phyloP scores from a whole-genome alignment of 352 stramenopile genomes.

The Thraustochytrium sp. region DNA sequence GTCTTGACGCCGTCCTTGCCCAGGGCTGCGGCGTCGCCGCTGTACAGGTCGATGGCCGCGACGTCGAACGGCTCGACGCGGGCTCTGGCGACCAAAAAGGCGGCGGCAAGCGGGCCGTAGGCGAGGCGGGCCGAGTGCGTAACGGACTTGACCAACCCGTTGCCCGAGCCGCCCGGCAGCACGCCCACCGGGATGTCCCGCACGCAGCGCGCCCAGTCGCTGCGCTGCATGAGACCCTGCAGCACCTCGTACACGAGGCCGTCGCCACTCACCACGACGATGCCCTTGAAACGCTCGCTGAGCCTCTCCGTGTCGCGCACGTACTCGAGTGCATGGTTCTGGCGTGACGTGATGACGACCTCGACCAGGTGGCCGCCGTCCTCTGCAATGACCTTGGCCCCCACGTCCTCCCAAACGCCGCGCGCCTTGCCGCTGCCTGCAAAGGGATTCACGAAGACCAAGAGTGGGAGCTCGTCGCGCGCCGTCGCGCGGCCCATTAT shows the following conservation, averaged over 20 bases:
- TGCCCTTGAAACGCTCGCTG: conserved; percentile 36
- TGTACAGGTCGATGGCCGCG: conserved; percentile 1
- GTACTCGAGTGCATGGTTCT: conserved; percentile 23
- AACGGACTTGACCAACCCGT: conserved; percentile 29
- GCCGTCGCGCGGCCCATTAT: not conserved
- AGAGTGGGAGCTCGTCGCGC: not conserved
- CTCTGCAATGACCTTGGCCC: not conserved
- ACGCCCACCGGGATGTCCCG: conserved; percentile 33
- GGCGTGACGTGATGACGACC: conserved; percentile 21
- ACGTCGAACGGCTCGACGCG: conserved; percentile 12
- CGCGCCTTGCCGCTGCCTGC: not conserved
- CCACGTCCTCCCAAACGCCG: not conserved
- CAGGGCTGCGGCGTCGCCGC: no score
- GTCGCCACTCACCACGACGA: conserved; percentile 42
- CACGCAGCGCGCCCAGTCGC: conserved; percentile 29
- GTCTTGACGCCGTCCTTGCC: not conserved
- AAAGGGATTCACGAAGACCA: conserved; percentile 24
- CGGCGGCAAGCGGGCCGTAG: not conserved
- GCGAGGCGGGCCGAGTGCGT: not conserved
- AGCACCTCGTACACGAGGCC: conserved; percentile 45
- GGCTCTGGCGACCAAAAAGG: conserved; percentile 30
- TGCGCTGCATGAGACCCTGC: conserved; percentile 39
- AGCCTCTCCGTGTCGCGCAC: not conserved
- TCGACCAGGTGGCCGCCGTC: not conserved
- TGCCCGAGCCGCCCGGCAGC: conserved; percentile 39